Conservation (phyloP, 768 basidiomycete species). For the Daedaleopsis sinensis region DNA sequence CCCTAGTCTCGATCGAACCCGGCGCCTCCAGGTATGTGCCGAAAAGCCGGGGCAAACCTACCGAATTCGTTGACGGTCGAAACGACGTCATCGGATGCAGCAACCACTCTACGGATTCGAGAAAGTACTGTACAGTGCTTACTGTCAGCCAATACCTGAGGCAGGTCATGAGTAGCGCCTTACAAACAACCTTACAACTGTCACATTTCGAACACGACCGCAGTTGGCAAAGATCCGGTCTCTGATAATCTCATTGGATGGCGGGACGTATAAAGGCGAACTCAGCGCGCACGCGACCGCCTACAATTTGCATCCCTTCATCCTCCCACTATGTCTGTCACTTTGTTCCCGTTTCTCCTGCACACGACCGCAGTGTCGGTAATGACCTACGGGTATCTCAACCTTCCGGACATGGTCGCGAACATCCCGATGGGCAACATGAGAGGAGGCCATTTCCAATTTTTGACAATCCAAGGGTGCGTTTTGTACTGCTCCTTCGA, state of each 20-base stretch:
- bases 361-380: slow-evolving; percentile 35
- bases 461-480: slow-evolving; percentile 79
- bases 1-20: too few relatives aligned
- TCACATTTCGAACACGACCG: not conserved
- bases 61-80: too few relatives aligned
- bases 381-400: slow-evolving; percentile 42
- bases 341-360: slow-evolving; percentile 25
- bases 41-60: too few relatives aligned
- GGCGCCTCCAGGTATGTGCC: too few relatives aligned
- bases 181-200: too few relatives aligned
- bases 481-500: slow-evolving; percentile 17
- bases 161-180: too few relatives aligned
- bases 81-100: too few relatives aligned
- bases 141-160: too few relatives aligned
- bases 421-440: slow-evolving; percentile 41
- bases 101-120: too few relatives aligned
- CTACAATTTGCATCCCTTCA: not conserved
- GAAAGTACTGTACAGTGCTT: too few relatives aligned
- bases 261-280: not conserved
- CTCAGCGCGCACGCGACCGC: not conserved
- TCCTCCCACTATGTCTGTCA: slow-evolving; percentile 10
- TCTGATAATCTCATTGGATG: not conserved
- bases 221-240: not conserved
- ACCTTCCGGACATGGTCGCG: slow-evolving; percentile 22
- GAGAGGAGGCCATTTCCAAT: slow-evolving; percentile 71